Base-by-base conservation (phyloP, 768 basidiomycete genomes). In the Leccinum uliginosum region DNA sequence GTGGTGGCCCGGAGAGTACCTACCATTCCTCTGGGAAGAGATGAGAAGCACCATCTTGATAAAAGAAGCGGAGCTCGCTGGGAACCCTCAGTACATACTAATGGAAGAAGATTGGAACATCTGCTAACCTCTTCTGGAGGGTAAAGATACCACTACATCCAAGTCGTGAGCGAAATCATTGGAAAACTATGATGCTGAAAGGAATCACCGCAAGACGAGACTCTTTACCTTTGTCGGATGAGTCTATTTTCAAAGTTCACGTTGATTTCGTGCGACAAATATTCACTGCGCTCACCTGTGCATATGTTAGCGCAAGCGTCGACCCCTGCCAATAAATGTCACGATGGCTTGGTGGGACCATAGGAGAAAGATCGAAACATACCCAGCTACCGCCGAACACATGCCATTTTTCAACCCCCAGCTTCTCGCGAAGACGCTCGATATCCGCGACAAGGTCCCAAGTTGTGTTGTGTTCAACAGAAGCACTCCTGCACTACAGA, bases 351-450 rank as follows among this genome's bases (percentile, higher is more conserved):
- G 14, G 24, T 35, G 9, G 24, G 21, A 29, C 15, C 5, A 50
- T 19, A 23, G 21, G 43, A 35, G 48, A 21, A 21, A n/a, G 5
- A 6, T n/a, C 24, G 57, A 50, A n/a, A 68, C 76, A 50, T 62
- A 88, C 89, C 93, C 94, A 96, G 50, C 88, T 91, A 9, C 94
- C 94, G 27, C 95, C 95, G 67, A 98, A 97, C 26, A 97, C 91
- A 55, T 95, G 86, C 94, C 93, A 97, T 66, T 84, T 91, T 19
- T 91, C 85, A 55, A 98, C 80, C 43, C 74, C 74, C 15, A 98
- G 80, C 56, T 88, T 81, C 67, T 86, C 77, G 55, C 95, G 81
- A 24, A 96, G 74, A 64, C 76, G 86, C 69, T 98, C 95, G 10
- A 93, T 84, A 66, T 98, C 95, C 60, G 83, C 87, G 24, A 98